Evolutionary conservation across 768 basidiomycete species (phyloP).

Genomic region (Pleurotus platypus): DNA sequence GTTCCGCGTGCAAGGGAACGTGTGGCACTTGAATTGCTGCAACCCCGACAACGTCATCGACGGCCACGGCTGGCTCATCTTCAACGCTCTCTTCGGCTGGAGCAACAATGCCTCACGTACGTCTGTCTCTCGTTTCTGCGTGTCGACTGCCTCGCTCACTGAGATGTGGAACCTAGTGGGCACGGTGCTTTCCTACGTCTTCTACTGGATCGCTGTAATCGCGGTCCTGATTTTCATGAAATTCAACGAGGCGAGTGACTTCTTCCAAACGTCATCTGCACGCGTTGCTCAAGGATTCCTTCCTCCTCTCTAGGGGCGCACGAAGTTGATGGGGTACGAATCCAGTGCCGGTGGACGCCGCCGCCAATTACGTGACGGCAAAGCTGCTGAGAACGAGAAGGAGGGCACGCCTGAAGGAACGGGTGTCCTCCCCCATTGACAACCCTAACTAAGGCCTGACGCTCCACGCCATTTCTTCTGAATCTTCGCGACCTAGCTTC

Average conservation of each 20-base stretch:
- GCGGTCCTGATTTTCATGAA: constrained; percentile 64
- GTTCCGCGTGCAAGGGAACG: constrained; percentile 74
- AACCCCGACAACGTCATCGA: constrained; percentile 52
- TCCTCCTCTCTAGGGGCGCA: constrained; percentile 48
- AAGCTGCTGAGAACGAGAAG: neutral
- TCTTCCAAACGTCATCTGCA: neutral
- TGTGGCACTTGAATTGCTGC: constrained; percentile 89
- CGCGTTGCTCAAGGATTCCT: neutral
- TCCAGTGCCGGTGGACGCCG: constrained; percentile 41
- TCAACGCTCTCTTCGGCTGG: constrained; percentile 87
- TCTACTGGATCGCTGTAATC: constrained; percentile 90
- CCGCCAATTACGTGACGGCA: constrained; percentile 22
- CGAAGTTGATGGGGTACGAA: constrained; percentile 55
- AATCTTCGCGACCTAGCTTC: neutral
- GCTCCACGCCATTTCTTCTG: neutral
- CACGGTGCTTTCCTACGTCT: constrained; percentile 80
- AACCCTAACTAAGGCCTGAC: neutral
- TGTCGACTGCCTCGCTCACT: neutral
- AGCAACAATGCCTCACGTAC: constrained; percentile 74
- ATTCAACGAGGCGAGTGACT: constrained; percentile 44
- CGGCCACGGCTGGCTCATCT: constrained; percentile 72
- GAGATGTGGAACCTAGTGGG: constrained; percentile 42
- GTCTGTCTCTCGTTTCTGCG: constrained; percentile 13
- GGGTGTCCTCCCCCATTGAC: constrained; percentile 3
- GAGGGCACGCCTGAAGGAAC: constrained; percentile 8